Conservation (phyloP, 148 eudicot species). For the Polygonum aviculare region DNA sequence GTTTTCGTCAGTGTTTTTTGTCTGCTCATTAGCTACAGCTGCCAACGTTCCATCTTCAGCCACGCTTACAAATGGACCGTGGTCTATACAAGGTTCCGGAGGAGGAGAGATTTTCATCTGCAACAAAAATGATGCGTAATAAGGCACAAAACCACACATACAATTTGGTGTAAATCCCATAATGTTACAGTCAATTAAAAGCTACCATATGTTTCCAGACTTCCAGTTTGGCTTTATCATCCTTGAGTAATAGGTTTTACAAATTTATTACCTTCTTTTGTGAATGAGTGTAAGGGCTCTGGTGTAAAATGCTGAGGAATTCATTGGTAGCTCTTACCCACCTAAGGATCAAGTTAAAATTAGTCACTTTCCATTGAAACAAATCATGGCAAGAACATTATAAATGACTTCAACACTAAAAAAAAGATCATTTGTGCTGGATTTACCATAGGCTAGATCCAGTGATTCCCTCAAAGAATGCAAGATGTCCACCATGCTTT, state of each 20-base stretch:
- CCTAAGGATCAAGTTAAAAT: conserved; percentile 31
- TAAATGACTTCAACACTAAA: neutral
- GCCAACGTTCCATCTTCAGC: conserved; percentile 63
- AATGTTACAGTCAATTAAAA: no score
- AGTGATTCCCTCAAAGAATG: conserved; percentile 81
- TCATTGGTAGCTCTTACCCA: conserved; percentile 87
- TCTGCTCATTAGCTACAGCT: conserved; percentile 42
- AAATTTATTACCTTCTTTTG: conserved; percentile 42
- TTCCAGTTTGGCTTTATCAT: no score
- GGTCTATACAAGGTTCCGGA: conserved; percentile 50
- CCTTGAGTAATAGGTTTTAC: neutral
- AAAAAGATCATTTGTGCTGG: neutral
- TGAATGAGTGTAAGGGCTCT: conserved; percentile 54
- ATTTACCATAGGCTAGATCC: conserved; percentile 74
- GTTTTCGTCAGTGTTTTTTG: conserved; percentile 21
- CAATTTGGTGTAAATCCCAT: no score
- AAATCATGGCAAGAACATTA: neutral
- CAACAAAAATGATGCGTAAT: conserved; percentile 6
- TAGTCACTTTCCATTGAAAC: neutral
- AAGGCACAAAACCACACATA: neutral
- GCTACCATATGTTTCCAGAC: no score
- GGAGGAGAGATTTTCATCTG: conserved; percentile 28
- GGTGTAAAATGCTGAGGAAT: conserved; percentile 45
- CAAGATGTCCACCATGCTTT: conserved; percentile 89
- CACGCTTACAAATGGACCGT: conserved; percentile 60